A percentile compares a stretch with the other conserved stretches of the same genome.
Conservation (phyloP, 2,329 filamentous ascomycete species). For the Xylariaceae sp. region DNA sequence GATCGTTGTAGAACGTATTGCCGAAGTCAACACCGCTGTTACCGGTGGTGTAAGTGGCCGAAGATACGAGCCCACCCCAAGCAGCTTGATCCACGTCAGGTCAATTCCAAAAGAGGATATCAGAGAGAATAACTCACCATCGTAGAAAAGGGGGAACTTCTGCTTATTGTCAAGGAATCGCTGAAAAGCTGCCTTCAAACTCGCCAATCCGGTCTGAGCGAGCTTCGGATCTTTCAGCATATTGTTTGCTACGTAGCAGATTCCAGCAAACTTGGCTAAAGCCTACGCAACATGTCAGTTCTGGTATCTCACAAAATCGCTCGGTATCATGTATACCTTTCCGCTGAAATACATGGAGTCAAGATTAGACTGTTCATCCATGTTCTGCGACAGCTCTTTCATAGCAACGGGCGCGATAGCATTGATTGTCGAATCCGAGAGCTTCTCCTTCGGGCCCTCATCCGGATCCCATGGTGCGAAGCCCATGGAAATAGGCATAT, state of each 20-base stretch:
- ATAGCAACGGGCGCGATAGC: constrained; percentile 58
- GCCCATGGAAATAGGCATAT: constrained; percentile 67
- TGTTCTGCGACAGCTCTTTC: constrained; percentile 72
- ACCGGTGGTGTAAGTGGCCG: constrained; percentile 63
- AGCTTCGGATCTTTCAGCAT: constrained; percentile 54
- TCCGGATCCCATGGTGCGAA: constrained; percentile 72
- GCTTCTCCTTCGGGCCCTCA: constrained; percentile 39
- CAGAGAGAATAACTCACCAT: constrained; percentile 41
- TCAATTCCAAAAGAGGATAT: neutral
- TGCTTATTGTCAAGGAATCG: constrained; percentile 64
- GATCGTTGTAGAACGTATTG: constrained; percentile 78
- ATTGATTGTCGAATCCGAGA: constrained; percentile 52
- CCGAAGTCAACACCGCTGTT: constrained; percentile 77
- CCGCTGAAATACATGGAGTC: constrained; percentile 93
- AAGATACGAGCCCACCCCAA: constrained; percentile 79
- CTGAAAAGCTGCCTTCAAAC: constrained; percentile 62
- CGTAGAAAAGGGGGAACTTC: constrained; percentile 59
- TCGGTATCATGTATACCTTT: constrained; percentile 48
- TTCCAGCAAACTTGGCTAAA: constrained; percentile 67
- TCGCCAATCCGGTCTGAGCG: constrained; percentile 52
- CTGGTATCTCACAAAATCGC: neutral
- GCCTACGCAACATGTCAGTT: constrained; percentile 38
- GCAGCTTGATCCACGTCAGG: constrained; percentile 38
- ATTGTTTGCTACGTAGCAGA: constrained; percentile 61
- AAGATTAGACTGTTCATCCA: constrained; percentile 65